Evolutionary conservation across 139 green algal genomes (phyloP).

Genomic region (Volvox africanus): DNA sequence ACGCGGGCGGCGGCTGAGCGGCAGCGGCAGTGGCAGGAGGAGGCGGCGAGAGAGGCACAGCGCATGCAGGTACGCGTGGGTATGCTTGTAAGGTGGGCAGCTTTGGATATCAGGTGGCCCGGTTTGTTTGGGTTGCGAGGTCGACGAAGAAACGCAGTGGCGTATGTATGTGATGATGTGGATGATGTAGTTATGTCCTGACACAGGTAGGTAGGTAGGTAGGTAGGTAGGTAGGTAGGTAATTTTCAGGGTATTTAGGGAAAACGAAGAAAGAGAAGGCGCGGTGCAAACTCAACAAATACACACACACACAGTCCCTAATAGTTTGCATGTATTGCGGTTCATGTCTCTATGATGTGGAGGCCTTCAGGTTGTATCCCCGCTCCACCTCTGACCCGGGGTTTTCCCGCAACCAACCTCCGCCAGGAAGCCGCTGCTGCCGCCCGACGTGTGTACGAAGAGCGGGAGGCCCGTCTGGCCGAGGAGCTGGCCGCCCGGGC

Average conservation of each 20-base stretch:
- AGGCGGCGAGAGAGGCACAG: slow-evolving; percentile 12
- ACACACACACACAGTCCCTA: background rate
- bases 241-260: no score
- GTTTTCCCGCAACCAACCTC: background rate
- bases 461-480: slow-evolving; percentile 38
- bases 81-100: background rate
- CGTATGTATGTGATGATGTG: background rate
- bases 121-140: background rate
- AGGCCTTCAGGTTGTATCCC: background rate
- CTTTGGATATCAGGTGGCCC: background rate
- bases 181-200: no score
- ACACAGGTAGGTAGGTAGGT: no score
- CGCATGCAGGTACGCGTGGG: slow-evolving; percentile 3
- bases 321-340: background rate
- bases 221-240: no score
- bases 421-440: slow-evolving; percentile 15
- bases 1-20: background rate
- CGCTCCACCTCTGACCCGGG: background rate
- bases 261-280: no score
- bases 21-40: slow-evolving; percentile 17
- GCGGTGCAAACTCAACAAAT: background rate
- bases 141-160: background rate
- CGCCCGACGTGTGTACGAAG: slow-evolving; percentile 55
- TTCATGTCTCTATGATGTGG: background rate
- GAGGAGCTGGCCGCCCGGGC: slow-evolving; percentile 55